A percentile compares a stretch with the other conserved stretches of the same genome.
Conservation (phyloP, 2,329 filamentous ascomycete species). For the Triangularia setosa region DNA sequence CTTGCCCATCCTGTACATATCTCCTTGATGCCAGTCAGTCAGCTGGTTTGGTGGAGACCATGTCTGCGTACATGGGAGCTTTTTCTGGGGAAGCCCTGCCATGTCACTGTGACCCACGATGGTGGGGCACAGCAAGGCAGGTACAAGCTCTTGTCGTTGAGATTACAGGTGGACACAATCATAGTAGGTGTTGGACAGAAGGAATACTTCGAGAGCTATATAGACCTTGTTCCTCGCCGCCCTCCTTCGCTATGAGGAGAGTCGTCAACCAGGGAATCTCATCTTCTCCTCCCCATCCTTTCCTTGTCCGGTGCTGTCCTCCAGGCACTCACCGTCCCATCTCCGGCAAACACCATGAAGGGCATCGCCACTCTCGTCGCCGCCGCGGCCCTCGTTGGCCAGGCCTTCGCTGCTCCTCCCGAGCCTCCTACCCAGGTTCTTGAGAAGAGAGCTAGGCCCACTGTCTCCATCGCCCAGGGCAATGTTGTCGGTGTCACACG, state of each 20-base stretch:
- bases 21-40: conserved; percentile 20
- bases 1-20: conserved; percentile 22
- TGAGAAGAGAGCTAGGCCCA: conserved; percentile 45
- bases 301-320: neutral
- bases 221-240: neutral
- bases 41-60: conserved; percentile 16
- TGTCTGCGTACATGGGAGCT: neutral
- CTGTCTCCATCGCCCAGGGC: conserved; percentile 52
- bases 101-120: neutral
- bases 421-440: conserved; percentile 30
- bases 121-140: neutral
- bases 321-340: neutral
- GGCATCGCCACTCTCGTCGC: conserved; percentile 18
- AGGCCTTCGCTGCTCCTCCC: conserved; percentile 23
- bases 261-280: conserved; percentile 9
- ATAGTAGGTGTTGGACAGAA: neutral
- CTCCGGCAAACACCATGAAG: conserved; percentile 24
- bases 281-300: neutral
- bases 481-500: conserved; percentile 50
- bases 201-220: conserved; percentile 8
- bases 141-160: neutral
- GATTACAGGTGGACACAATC: neutral
- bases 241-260: neutral
- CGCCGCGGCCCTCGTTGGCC: conserved; percentile 22
- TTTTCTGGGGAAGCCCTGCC: conserved; percentile 7